Evolutionary conservation across 495 filamentous ascomycete genomes (phyloP).

Genomic region (Jackrogersella multiformis): DNA sequence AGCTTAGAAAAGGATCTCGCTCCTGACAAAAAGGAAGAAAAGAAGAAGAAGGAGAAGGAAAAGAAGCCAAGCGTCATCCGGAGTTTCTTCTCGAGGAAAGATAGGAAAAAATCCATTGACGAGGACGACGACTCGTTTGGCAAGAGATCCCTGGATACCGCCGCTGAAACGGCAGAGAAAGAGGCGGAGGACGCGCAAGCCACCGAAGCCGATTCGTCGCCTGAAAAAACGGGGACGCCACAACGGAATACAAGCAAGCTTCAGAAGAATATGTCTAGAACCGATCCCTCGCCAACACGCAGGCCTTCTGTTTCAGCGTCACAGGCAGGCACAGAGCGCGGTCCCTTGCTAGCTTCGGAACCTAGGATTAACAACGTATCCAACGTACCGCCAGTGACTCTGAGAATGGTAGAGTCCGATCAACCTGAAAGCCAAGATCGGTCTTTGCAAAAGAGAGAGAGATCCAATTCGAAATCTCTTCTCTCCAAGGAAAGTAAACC

Average conservation of each 20-base stretch:
- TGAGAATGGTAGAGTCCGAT: conserved; percentile 70
- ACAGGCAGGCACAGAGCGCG: conserved; percentile 40
- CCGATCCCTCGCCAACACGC: conserved; percentile 62
- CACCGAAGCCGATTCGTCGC: conserved; percentile 42
- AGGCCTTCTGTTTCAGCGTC: conserved; percentile 46
- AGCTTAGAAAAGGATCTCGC: conserved; percentile 63
- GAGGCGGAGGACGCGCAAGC: conserved; percentile 57
- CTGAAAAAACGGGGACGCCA: conserved; percentile 48
- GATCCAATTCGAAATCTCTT: conserved; percentile 36
- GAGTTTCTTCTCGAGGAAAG: conserved; percentile 93
- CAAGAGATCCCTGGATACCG: conserved; percentile 65
- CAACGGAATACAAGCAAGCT: conserved; percentile 75
- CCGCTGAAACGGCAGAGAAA: conserved; percentile 51
- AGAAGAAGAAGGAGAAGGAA: conserved; percentile 88
- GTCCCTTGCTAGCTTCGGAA: conserved; percentile 47
- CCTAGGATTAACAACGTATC: conserved; percentile 53
- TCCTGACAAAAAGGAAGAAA: conserved; percentile 62
- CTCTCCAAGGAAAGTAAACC: conserved; percentile 57
- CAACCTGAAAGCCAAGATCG: conserved; percentile 52
- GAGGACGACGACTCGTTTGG: conserved; percentile 76
- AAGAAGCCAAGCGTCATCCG: conserved; percentile 93
- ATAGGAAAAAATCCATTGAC: conserved; percentile 77
- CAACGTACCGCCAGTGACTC: conserved; percentile 60
- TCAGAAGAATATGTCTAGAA: conserved; percentile 71
- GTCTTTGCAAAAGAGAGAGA: conserved; percentile 47